Base-by-base conservation (phyloP, 2,329 filamentous ascomycete species). In the Fusarium multiceps region DNA sequence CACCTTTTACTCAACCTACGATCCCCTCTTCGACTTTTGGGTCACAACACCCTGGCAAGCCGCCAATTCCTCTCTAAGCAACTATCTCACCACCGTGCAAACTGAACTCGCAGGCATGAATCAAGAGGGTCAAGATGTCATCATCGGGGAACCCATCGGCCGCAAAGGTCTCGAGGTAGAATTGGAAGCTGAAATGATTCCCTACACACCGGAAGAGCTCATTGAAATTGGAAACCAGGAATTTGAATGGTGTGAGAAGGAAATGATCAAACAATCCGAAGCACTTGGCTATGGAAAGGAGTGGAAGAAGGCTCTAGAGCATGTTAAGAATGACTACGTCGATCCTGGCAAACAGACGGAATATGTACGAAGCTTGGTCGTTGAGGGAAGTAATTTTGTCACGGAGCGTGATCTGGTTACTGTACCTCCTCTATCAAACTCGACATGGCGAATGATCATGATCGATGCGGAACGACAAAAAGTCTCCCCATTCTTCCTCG, bases 371-470 rank as follows among this genome's bases (percentile, higher is more conserved):
- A 40, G 63, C 6, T 16, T 70, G 16, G 51, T 71, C n/a, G 67
- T 71, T 1, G 68, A 70, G 12, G 63, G 34, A 20, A 71, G 68
- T 14, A 41, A 48, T 7, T 70, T 70, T 11, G 68, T 70, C 13
- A 71, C 68, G 3, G 68, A 70, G 0, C 68, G 50, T 8, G 68
- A 70, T 45, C 48, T 70, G 0, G 68, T 70, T 7, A 70, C 68
- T 5, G 42, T 70, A 0, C 68, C 68, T 1, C 55, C 68, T 0
- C 18, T 70, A 0, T 53, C 68, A 5, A 70, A 71, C 41, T 68
- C 68, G 7, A 71, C 68, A 10, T 70, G 68, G 68, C 68, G 68
- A 3, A 71, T 71, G 68, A 55, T 21, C 0, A 70, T 70, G 68
- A 57, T 70, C 11, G 59, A 60, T 3, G 68, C 68, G 2, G 68